Conservation (phyloP, 352 stramenopile genomes). For the Phytopythium aichiense region DNA sequence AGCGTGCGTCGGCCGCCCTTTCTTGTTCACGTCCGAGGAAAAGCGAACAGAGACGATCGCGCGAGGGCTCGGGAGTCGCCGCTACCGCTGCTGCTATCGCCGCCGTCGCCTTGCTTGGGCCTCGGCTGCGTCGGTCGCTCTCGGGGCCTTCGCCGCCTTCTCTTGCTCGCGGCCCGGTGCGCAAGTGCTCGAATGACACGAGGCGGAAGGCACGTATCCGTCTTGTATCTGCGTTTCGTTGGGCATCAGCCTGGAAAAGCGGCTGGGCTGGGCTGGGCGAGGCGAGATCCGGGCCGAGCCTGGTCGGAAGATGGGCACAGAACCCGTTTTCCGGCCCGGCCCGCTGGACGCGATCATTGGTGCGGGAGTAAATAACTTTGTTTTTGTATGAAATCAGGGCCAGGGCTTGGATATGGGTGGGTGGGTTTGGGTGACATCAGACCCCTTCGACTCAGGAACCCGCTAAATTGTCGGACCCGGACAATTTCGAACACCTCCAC, state of each 20-base stretch:
- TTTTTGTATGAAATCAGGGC: neutral
- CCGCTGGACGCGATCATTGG: neutral
- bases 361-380: neutral
- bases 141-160: constrained; percentile 2
- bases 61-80: no score
- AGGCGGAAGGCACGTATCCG: neutral
- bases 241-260: constrained; percentile 12
- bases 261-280: constrained; percentile 1
- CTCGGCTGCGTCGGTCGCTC: neutral
- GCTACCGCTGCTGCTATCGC: no score
- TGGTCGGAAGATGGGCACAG: neutral
- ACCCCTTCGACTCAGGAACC: constrained; percentile 5
- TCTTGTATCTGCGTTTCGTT: constrained; percentile 1
- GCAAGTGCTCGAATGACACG: constrained; percentile 22
- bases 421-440: neutral
- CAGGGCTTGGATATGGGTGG: constrained; percentile 1
- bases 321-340: neutral
- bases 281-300: constrained; percentile 12
- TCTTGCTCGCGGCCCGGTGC: constrained; percentile 5
- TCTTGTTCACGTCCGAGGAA: neutral
- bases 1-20: neutral
- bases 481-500: constrained; percentile 22
- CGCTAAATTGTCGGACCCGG: constrained; percentile 5
- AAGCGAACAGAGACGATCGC: no score
- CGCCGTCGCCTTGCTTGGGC: no score